These are phyloP conservation scores for Astraeus odoratus DNA, from an alignment of 768 basidiomycete genomes.

Conservation along the genomic window DNA sequence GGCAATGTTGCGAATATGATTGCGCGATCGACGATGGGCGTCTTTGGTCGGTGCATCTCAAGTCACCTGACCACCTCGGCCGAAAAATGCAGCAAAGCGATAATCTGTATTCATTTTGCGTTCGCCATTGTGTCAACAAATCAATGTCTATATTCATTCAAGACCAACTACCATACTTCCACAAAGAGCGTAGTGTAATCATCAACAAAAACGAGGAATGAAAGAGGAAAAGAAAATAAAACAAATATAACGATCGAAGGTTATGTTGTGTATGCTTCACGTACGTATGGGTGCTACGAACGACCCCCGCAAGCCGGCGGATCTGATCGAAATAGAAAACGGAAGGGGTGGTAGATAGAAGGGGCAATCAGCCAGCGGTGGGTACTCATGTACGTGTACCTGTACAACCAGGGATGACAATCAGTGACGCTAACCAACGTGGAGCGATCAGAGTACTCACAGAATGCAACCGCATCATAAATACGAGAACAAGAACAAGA, in stretches of 20 bases:
- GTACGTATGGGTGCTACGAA: too few species aligned
- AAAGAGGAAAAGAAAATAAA: slow-evolving; percentile 1
- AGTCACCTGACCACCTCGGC: too few species aligned
- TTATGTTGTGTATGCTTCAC: slow-evolving; percentile 5
- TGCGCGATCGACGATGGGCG: too few species aligned
- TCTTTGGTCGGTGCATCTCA: not conserved
- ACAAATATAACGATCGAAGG: slow-evolving; percentile 22
- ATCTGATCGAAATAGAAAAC: too few species aligned
- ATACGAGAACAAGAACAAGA: not conserved
- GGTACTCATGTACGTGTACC: not conserved
- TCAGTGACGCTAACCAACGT: not conserved
- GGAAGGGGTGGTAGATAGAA: not conserved
- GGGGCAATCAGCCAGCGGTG: too few species aligned
- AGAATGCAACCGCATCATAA: not conserved
- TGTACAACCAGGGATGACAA: not conserved
- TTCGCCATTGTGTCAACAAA: slow-evolving; percentile 8
- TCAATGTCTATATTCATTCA: not conserved
- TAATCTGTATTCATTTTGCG: too few species aligned
- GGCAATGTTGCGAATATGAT: too few species aligned
- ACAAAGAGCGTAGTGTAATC: slow-evolving; percentile 5
- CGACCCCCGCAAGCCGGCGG: too few species aligned
- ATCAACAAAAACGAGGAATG: slow-evolving; percentile 21
- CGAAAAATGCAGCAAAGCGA: too few species aligned
- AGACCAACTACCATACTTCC: not conserved
- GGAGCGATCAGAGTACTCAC: not conserved